These are phyloP conservation scores for Closterium sp. DNA, from an alignment of 139 green algal genomes.

Conservation along the genomic window DNA sequence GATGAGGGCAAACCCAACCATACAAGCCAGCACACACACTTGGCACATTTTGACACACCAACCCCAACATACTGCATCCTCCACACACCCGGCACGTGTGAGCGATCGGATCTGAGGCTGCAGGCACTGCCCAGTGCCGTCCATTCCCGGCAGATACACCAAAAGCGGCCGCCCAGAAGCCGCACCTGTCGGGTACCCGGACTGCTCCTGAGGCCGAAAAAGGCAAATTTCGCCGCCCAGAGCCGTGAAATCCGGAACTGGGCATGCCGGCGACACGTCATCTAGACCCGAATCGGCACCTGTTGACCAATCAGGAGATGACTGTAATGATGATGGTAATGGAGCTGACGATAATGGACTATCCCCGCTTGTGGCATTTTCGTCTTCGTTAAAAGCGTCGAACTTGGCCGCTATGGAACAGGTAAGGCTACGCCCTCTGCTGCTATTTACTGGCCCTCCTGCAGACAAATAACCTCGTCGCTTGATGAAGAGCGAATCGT, in stretches of 20 bases:
- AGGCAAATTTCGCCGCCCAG: background rate
- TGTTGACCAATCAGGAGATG: no score
- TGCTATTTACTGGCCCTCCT: background rate
- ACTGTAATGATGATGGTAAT: background rate
- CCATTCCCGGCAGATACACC: conserved; percentile 45
- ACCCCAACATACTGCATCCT: no score
- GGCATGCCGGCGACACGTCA: background rate
- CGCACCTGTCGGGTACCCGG: background rate
- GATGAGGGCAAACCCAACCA: no score
- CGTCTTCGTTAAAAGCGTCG: background rate
- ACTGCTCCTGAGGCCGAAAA: background rate
- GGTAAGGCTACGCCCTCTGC: background rate
- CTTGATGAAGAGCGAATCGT: background rate
- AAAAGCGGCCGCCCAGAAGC: conserved; percentile 24
- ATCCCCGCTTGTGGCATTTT: background rate
- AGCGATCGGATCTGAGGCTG: background rate
- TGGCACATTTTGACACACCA: background rate
- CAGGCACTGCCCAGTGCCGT: conserved; percentile 39
- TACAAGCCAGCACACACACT: background rate
- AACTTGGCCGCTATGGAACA: background rate
- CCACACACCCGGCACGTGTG: background rate
- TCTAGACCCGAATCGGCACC: background rate
- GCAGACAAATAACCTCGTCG: background rate
- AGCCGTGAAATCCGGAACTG: background rate
- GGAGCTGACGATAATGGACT: background rate